These are phyloP conservation scores for Saturnispora diversa DNA, from an alignment of 805 yeast species.

Conservation along the genomic window DNA sequence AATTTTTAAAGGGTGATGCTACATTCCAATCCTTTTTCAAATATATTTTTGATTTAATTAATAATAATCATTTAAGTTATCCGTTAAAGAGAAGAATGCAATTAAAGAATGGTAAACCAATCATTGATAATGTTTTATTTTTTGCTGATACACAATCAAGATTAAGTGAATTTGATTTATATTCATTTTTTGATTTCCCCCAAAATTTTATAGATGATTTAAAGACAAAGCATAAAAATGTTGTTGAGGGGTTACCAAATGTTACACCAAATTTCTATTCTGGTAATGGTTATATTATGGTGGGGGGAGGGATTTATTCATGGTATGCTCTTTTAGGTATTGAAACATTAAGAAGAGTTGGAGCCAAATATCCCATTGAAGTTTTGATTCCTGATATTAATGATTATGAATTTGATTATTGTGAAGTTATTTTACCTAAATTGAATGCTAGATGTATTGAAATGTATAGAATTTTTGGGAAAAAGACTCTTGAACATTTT, in stretches of 20 bases:
- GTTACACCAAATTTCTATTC: constrained; percentile 24
- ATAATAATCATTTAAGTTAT: constrained; percentile 25
- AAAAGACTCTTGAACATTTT: constrained; percentile 38
- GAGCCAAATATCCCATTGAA: constrained; percentile 71
- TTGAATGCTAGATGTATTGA: constrained; percentile 62
- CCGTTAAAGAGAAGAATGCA: constrained; percentile 27
- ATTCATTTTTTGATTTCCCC: constrained; percentile 24
- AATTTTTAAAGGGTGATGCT: constrained; percentile 27
- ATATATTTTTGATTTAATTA: constrained; percentile 27
- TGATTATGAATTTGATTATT: constrained; percentile 66
- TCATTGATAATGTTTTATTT: constrained; percentile 28
- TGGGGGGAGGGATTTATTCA: constrained; percentile 75
- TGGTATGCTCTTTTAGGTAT: constrained; percentile 64
- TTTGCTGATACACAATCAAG: constrained; percentile 23
- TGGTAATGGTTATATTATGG: constrained; percentile 52
- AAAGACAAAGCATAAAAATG: constrained; percentile 27
- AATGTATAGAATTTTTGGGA: constrained; percentile 54
- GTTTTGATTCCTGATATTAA: constrained; percentile 63
- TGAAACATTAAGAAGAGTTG: constrained; percentile 54
- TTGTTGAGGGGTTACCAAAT: constrained; percentile 26
- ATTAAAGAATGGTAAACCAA: constrained; percentile 28
- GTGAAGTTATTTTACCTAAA: constrained; percentile 53
- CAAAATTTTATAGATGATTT: constrained; percentile 28
- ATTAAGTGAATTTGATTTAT: constrained; percentile 24
- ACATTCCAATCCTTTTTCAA: constrained; percentile 28